A percentile compares a stretch with the other conserved stretches of the same genome.
These are phyloP conservation scores for Hyaloscypha hepaticicola DNA, from an alignment of 495 filamentous ascomycete species.

Conservation along the genomic window DNA sequence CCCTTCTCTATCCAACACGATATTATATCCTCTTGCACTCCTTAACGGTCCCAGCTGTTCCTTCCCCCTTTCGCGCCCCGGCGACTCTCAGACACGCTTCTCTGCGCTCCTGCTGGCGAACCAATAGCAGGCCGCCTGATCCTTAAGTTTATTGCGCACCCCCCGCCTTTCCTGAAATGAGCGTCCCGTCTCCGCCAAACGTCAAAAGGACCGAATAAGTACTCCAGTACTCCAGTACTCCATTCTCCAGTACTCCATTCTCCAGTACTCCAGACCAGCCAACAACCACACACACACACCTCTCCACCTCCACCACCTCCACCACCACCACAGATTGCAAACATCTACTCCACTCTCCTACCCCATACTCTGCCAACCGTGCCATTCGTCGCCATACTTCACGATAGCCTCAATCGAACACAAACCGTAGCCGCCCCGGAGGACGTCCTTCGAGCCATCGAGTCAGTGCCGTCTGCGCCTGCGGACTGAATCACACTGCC, in stretches of 20 bases:
- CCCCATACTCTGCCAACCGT: constrained; percentile 11
- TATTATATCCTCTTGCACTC: not conserved
- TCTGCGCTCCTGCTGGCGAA: not conserved
- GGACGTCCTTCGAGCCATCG: too few relatives aligned
- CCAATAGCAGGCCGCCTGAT: not conserved
- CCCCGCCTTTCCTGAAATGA: constrained; percentile 20
- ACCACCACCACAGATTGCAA: constrained; percentile 11
- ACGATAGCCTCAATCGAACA: not conserved
- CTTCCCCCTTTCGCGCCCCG: not conserved
- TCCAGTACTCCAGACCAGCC: not conserved
- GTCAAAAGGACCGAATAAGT: constrained; percentile 29
- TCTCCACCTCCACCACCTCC: too few relatives aligned
- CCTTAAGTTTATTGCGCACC: not conserved
- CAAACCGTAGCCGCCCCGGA: too few relatives aligned
- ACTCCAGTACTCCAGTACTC: constrained; percentile 22
- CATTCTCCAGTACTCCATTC: not conserved
- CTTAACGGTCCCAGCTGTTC: too few relatives aligned
- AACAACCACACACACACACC: too few relatives aligned
- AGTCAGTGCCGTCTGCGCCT: too few relatives aligned
- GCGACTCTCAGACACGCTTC: constrained; percentile 8
- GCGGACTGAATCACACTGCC: too few relatives aligned
- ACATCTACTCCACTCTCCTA: constrained; percentile 16
- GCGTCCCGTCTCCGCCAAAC: constrained; percentile 21
- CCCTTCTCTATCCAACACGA: not conserved
- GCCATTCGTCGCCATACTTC: not conserved